These are phyloP conservation scores for Groenewaldozyma sp. DNA, from an alignment of 1,139 yeast species.

Conservation along the genomic window DNA sequence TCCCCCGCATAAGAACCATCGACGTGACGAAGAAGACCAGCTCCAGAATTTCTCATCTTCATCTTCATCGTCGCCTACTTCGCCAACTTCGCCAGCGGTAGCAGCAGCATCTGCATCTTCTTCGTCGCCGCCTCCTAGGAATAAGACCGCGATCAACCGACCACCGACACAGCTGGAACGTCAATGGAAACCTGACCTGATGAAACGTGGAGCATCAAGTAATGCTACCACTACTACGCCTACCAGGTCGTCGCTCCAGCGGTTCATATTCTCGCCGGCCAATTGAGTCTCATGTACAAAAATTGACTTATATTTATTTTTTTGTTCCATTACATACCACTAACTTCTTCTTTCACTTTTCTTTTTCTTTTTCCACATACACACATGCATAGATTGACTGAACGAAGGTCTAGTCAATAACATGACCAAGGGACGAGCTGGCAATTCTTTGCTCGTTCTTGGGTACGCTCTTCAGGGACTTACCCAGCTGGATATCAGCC, in stretches of 20 bases:
- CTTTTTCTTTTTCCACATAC: constrained; percentile 3
- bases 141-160: background rate
- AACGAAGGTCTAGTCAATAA: constrained; percentile 25
- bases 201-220: too few species aligned
- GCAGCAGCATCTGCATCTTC: background rate
- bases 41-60: too few species aligned
- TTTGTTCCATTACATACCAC: too few species aligned
- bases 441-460: constrained; percentile 38
- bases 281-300: too few species aligned
- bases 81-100: background rate
- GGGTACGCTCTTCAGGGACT: constrained; percentile 40
- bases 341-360: constrained; percentile 3
- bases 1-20: too few species aligned
- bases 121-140: background rate
- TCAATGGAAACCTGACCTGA: too few species aligned
- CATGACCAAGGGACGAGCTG: constrained; percentile 41
- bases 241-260: background rate
- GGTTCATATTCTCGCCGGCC: constrained; percentile 2
- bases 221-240: too few species aligned
- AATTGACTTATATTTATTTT: too few species aligned
- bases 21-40: too few species aligned
- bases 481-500: constrained; percentile 51
- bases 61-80: background rate
- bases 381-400: background rate
- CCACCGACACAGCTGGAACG: background rate